Percentiles rank a stretch among this genome's conserved stretches.
These are phyloP conservation scores for Penicillium daleae DNA, from an alignment of 495 filamentous ascomycete genomes.

Conservation along the genomic window DNA sequence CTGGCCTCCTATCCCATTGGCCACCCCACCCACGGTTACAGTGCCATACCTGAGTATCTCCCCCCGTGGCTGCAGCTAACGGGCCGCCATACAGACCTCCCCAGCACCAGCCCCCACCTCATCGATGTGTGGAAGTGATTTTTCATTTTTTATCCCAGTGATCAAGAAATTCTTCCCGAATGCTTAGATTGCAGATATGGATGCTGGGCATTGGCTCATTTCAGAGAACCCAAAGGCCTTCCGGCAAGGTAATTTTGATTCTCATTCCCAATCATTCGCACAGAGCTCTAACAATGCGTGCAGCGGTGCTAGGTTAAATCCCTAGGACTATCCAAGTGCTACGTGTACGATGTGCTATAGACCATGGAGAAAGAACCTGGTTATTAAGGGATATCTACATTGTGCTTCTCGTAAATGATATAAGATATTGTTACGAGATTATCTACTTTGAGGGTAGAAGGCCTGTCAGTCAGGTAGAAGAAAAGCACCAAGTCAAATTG, in stretches of 20 bases:
- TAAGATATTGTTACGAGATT: too few species aligned
- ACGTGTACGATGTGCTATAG: background rate
- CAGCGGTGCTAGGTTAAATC: slow-evolving; percentile 51
- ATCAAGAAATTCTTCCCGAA: slow-evolving; percentile 90
- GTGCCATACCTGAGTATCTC: too few species aligned
- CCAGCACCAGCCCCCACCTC: too few species aligned
- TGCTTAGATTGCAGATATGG: slow-evolving; percentile 78
- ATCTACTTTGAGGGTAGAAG: too few species aligned
- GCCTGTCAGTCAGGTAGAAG: too few species aligned
- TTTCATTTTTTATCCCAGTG: too few species aligned
- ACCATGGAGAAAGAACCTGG: slow-evolving; percentile 4
- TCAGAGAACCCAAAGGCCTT: slow-evolving; percentile 91
- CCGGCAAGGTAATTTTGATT: slow-evolving; percentile 63
- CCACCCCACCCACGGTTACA: slow-evolving; percentile 46
- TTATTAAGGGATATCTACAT: slow-evolving; percentile 10
- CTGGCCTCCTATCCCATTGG: slow-evolving; percentile 69
- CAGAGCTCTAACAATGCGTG: slow-evolving; percentile 17
- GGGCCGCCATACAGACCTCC: too few species aligned
- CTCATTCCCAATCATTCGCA: background rate
- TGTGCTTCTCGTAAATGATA: background rate
- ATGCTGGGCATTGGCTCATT: slow-evolving; percentile 93
- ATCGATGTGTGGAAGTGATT: too few species aligned
- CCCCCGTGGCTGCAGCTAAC: too few species aligned
- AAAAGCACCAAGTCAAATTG: too few species aligned
- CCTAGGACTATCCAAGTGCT: slow-evolving; percentile 27